Base-by-base conservation (phyloP, 257 asterid genomes). In the Hygrophila difformis region DNA sequence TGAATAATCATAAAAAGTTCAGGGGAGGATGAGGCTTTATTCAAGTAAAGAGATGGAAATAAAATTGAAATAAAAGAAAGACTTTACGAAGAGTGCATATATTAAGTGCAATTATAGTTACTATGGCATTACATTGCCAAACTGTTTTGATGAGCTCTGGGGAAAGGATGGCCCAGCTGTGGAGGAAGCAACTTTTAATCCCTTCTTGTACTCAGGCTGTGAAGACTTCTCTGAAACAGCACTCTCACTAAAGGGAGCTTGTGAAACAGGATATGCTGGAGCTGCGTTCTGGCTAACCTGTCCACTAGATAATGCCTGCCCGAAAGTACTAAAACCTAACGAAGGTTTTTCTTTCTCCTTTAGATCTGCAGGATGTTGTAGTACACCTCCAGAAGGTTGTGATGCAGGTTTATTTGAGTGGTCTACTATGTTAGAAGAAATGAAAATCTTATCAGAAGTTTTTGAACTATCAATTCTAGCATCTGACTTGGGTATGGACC, bases 71-170 rank as follows among this genome's bases (percentile, higher is more conserved):
- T n/a, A n/a, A n/a, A n/a, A n/a, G n/a, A n/a, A n/a, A n/a, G n/a
- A n/a, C n/a, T n/a, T n/a, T n/a, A n/a, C n/a, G n/a, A n/a, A n/a
- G n/a, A n/a, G n/a, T n/a, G n/a, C n/a, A n/a, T n/a, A n/a, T n/a
- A n/a, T n/a, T n/a, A n/a, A n/a, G n/a, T n/a, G n/a, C n/a, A n/a
- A n/a, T n/a, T n/a, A n/a, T n/a, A n/a, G n/a, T n/a, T n/a, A n/a
- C n/a, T n/a, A n/a, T n/a, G n/a, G n/a, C n/a, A n/a, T n/a, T n/a
- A 85, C 98, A 58, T 72, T 83, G 66, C 70, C 84, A 63, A 79
- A 71, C 56, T 85, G 88, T 48, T 77, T 77, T 40, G 81, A 57
- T 35, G 63, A 68, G 55, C 53, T 79, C 56, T 68, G 79, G 41
- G 64, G 66, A 47, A 73, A 63, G 59, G 50, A 60, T 21, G 67